These are phyloP conservation scores for Trametes sp. DNA, from an alignment of 1,284 basidiomycete genomes.

Conservation along the genomic window DNA sequence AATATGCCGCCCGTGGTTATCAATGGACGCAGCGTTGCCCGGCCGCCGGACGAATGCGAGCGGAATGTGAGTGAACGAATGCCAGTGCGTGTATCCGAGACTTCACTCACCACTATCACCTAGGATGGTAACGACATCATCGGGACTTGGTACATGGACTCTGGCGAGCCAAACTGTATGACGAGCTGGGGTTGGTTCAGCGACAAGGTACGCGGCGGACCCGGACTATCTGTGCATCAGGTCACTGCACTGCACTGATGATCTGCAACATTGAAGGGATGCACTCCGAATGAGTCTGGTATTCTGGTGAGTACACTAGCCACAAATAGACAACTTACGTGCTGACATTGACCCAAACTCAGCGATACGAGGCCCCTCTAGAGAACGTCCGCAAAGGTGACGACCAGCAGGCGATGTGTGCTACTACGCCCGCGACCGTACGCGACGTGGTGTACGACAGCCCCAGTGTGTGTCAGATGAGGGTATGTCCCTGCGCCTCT, in stretches of 20 bases:
- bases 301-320: neutral
- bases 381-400: constrained; percentile 21
- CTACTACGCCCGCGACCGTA: constrained; percentile 27
- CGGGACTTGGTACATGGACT: constrained; percentile 33
- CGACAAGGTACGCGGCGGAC: constrained; percentile 28
- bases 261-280: constrained; percentile 16
- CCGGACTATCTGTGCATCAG: neutral
- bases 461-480: constrained; percentile 21
- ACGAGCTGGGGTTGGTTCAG: constrained; percentile 26
- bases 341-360: neutral
- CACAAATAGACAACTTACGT: too few relatives aligned
- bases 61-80: constrained; percentile 13
- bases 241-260: neutral
- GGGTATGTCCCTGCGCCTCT: neutral
- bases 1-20: constrained; percentile 29
- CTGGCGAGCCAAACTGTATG: constrained; percentile 33
- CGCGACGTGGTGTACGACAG: constrained; percentile 16
- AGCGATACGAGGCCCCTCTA: constrained; percentile 27
- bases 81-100: neutral
- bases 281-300: constrained; percentile 9
- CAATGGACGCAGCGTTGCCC: constrained; percentile 22
- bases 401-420: constrained; percentile 31
- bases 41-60: constrained; percentile 26
- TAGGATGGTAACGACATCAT: constrained; percentile 22
- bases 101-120: too few relatives aligned